These are phyloP conservation scores for Aphanoascus verrucosus DNA, from an alignment of 2,329 filamentous ascomycete species.

Conservation along the genomic window DNA sequence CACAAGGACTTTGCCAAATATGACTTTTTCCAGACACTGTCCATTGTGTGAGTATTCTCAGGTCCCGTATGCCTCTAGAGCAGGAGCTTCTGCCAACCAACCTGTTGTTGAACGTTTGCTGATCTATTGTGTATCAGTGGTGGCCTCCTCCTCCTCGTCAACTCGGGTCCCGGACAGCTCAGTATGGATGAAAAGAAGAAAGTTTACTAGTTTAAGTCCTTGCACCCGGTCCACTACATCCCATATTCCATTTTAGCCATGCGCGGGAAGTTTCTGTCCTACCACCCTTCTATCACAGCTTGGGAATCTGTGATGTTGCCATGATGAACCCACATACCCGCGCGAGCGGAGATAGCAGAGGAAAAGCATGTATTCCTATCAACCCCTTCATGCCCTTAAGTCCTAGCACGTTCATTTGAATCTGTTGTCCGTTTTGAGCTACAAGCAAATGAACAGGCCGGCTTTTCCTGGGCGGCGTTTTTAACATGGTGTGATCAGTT, in stretches of 20 bases:
- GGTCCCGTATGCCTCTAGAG: not conserved
- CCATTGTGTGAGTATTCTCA: constrained; percentile 61
- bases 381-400: no score
- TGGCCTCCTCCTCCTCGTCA: constrained; percentile 89
- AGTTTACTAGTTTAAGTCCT: constrained; percentile 61
- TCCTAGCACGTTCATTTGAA: no score
- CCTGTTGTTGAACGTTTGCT: constrained; percentile 18
- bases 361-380: no score
- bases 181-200: constrained; percentile 99
- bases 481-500: no score
- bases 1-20: constrained; percentile 99
- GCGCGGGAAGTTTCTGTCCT: not conserved
- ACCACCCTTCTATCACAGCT: not conserved
- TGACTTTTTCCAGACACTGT: constrained; percentile 99
- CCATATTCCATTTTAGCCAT: not conserved
- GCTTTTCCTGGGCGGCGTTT: no score
- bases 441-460: no score
- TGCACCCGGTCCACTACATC: not conserved
- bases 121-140: constrained; percentile 41
- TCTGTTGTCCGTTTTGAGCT: no score
- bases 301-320: not conserved
- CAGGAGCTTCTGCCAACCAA: not conserved
- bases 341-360: not conserved
- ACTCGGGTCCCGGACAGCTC: constrained; percentile 95
- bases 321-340: not conserved